Base-by-base conservation (phyloP, 2,329 filamentous ascomycete species). In the Leptodontidium sp. region DNA sequence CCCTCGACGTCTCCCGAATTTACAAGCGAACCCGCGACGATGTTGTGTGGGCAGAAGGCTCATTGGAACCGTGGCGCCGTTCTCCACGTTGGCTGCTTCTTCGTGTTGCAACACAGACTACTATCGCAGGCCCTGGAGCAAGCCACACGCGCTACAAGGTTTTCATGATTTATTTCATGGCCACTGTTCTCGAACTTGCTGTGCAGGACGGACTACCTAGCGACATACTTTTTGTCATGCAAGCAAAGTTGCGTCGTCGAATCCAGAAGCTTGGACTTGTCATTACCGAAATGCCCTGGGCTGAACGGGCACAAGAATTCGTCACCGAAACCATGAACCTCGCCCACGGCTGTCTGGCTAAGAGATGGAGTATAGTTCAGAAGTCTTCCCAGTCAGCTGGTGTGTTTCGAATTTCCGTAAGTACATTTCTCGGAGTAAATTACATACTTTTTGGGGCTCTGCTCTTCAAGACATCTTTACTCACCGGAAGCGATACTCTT, bases 381-480 rank as follows among this genome's bases (percentile, higher is more conserved):
- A 65, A 93, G 9, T 81, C 80, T 72, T 93, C 90, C 70, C 93
- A 90, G 67, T 89, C 87, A 67, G 85, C 86, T 71, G 92, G 91
- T 81, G 92, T 89, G 74, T 92, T 88, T 17, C 88, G 65, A 8
- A 43, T 64, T 9, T 66, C 70, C 5, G 70, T 35, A 9, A 35
- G 32, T 35, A 9, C 5, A 35, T 35, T 4, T 35, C 9, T 35
- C 32, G 32, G 9, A 35, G 21, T 21, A 21, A 21, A 21, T 21
- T 21, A 21, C 21, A 21, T 21, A 21, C 21, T 35, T 35, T 35
- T 9, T 35, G 32, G 5, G 32, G 32, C 32, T 35, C 9, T 9
- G 32, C 32, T 35, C 9, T 9, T 35, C 5, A 35, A 35, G 9
- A 5, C 9, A 35, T 35, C 9, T 35, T 9, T 5, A 35, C 9